A percentile compares a stretch with the other conserved stretches of the same genome.
phyloP scores from a whole-genome alignment of 2,329 filamentous ascomycete species.

The Aspergillus versicolor region DNA sequence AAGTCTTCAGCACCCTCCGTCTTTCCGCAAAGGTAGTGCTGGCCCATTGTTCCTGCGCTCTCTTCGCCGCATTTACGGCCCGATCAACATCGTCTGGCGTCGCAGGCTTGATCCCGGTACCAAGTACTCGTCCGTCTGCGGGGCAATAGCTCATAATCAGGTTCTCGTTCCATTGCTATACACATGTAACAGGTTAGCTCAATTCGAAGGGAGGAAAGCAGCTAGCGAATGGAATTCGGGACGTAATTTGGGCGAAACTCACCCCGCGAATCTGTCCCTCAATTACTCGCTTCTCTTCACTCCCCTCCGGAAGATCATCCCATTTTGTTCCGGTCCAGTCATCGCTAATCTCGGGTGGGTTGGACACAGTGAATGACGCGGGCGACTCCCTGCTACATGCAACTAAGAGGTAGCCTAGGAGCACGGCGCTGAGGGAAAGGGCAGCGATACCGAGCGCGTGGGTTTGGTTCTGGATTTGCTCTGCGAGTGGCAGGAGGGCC shows the following conservation, averaged over 20 bases:
- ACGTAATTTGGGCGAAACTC: constrained; percentile 18
- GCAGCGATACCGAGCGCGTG: constrained; percentile 26
- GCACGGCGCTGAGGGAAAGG: constrained; percentile 31
- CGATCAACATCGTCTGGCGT: constrained; percentile 76
- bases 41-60: constrained; percentile 76
- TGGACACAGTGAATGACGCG: constrained; percentile 38
- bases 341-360: constrained; percentile 35
- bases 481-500: constrained; percentile 20
- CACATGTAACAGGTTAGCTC: background rate
- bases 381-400: constrained; percentile 31
- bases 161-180: constrained; percentile 40
- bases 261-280: constrained; percentile 41
- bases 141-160: constrained; percentile 60
- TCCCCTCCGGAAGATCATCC: constrained; percentile 31
- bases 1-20: constrained; percentile 73
- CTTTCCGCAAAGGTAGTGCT: constrained; percentile 75
- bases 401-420: constrained; percentile 33
- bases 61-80: constrained; percentile 69
- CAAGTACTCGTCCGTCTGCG: constrained; percentile 82
- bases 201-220: background rate
- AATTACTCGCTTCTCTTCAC: constrained; percentile 33
- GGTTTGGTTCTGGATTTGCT: constrained; percentile 19
- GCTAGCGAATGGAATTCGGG: background rate
- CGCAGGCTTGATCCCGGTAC: constrained; percentile 63
- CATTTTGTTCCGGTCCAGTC: constrained; percentile 33